Evolutionary conservation across 495 filamentous ascomycete species (phyloP), one percentile per base, ranked within the genome.

Genomic region (Oleoguttula mirabilis): DNA sequence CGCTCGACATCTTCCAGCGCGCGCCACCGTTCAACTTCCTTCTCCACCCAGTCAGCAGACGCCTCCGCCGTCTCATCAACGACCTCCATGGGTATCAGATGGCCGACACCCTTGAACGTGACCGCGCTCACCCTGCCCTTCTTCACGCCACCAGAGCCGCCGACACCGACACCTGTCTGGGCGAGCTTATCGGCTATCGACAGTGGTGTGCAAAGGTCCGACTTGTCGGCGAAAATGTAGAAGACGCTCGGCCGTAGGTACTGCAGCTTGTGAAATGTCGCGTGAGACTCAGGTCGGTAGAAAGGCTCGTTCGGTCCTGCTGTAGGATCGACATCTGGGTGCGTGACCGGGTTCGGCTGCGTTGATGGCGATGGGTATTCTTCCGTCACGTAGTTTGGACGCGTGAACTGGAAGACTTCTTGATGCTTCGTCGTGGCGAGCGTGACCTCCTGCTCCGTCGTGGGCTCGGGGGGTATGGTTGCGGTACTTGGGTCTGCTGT

Each of bases 171-270:
- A 3, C 82, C 82, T 5, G 82, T 86, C 7, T 58, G 48, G n/a
- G 67, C 63, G 60, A 84, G 62, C 59, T 82, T 84, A 21, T 66
- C 47, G 21, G 67, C 56, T 25, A 72, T 66, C 7, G 60, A 38
- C 1, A 61, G 58, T 0, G 79, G 75, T 0, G 53, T 27, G 19
- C 74, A 80, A 48, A 94, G 67, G 5, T 73, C 59, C 8, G 77
- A 84, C 24, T 68, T 62, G 21, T 52, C 49, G 21, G 77, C 88
- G 58, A 88, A 86, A 34, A 95, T 65, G 62, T 86, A 98, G 15
- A 94, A 63, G 15, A 82, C 78, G n/a, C 76, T 78, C 0, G 88
- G 85, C 2, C 81, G 72, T 24, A 98, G 62, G 45, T 70, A 56
- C 0, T 77, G 76, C 3, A 98, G 70, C 34, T 76, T 65, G 1